phyloP scores from a whole-genome alignment of 495 filamentous ascomycete species.

The Parmelia sp. region DNA sequence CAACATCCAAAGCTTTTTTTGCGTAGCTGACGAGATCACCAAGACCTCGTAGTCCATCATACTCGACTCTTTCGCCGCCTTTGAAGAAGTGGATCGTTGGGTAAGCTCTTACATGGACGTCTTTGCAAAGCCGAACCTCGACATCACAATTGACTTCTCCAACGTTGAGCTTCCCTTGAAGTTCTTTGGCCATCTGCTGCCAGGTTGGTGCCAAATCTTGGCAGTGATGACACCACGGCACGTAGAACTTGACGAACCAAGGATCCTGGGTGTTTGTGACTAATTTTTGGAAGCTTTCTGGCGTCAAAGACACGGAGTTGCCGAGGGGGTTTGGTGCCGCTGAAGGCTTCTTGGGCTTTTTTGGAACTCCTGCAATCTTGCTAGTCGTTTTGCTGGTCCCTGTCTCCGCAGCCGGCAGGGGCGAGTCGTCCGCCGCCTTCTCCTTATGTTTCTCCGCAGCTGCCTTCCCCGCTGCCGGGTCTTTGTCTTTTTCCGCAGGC shows the following conservation, averaged over 20 bases:
- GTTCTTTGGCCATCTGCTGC: slow-evolving; percentile 81
- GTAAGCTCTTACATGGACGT: slow-evolving; percentile 68
- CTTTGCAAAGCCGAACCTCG: slow-evolving; percentile 81
- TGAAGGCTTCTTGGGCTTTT: slow-evolving; percentile 40
- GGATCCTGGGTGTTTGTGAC: slow-evolving; percentile 85
- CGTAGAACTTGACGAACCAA: slow-evolving; percentile 99
- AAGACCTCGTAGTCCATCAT: slow-evolving; percentile 84
- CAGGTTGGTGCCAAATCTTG: slow-evolving; percentile 86
- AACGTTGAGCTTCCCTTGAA: slow-evolving; percentile 80
- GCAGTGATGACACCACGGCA: slow-evolving; percentile 94
- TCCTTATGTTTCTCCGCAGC: slow-evolving; percentile 43
- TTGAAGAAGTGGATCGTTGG: slow-evolving; percentile 92
- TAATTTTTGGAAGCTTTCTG: slow-evolving; percentile 76
- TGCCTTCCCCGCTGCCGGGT: slow-evolving; percentile 38
- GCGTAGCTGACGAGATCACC: slow-evolving; percentile 85
- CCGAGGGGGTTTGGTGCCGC: slow-evolving; percentile 66
- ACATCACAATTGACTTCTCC: slow-evolving; percentile 94
- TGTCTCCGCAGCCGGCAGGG: slow-evolving; percentile 24
- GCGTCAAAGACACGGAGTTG: slow-evolving; percentile 63
- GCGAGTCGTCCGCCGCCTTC: slow-evolving; percentile 16
- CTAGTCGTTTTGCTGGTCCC: slow-evolving; percentile 25
- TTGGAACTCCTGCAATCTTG: slow-evolving; percentile 25
- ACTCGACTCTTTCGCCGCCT: slow-evolving; percentile 85
- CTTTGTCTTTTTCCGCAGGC: slow-evolving; percentile 45
- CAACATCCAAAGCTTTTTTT: slow-evolving; percentile 74